Percentiles rank a stretch among this genome's conserved stretches.
phyloP scores from a whole-genome alignment of 177 flowering plant species.

The Vitis hybrid region DNA sequence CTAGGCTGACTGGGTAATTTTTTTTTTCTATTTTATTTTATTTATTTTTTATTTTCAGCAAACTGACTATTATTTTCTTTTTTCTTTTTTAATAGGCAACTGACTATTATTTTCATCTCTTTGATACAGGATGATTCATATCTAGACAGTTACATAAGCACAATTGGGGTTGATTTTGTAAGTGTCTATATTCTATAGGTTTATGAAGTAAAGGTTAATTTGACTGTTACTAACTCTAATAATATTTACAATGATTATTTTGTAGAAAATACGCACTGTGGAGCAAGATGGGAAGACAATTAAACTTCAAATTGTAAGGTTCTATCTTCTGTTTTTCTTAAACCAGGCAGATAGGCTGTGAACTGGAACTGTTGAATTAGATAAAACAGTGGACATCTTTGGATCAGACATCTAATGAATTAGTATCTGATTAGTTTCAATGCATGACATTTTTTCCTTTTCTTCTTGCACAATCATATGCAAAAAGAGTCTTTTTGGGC shows the following conservation, averaged over 20 bases:
- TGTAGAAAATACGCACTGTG: slow-evolving; percentile 41
- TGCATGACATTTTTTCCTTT: too few species aligned
- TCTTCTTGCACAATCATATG: too few species aligned
- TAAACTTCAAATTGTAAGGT: slow-evolving; percentile 30
- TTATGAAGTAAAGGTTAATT: not conserved
- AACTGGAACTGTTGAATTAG: too few species aligned
- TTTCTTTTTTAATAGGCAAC: not conserved
- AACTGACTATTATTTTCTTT: not conserved
- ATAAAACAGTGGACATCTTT: too few species aligned
- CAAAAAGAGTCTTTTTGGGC: too few species aligned
- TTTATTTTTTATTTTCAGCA: not conserved
- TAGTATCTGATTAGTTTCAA: too few species aligned
- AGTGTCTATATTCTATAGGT: slow-evolving; percentile 5
- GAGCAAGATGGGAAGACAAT: slow-evolving; percentile 37
- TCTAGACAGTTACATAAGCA: slow-evolving; percentile 48
- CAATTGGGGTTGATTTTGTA: slow-evolving; percentile 54
- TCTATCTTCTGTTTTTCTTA: not conserved
- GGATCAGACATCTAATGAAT: too few species aligned
- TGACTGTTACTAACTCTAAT: not conserved
- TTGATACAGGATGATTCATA: slow-evolving; percentile 46
- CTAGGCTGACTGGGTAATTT: too few species aligned
- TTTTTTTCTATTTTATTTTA: not conserved
- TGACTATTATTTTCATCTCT: slow-evolving; percentile 1
- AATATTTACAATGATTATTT: not conserved
- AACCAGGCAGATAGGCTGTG: too few species aligned